Percentiles rank a stretch among this genome's conserved stretches.
These are phyloP conservation scores for Antarctomyces pellizariae DNA, from an alignment of 495 filamentous ascomycete genomes.

Conservation along the genomic window DNA sequence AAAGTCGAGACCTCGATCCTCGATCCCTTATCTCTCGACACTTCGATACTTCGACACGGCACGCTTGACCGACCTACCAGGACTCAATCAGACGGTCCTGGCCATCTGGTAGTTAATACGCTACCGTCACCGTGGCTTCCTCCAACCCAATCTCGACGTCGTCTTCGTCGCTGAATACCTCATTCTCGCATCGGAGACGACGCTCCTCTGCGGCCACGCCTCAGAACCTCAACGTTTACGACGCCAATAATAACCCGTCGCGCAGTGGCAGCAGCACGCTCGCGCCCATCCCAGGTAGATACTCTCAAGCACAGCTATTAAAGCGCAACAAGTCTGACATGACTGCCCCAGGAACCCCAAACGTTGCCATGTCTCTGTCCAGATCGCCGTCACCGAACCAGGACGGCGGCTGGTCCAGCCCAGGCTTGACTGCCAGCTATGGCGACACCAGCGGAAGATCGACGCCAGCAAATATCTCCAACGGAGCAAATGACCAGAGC, in stretches of 20 bases:
- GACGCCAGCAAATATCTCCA: constrained; percentile 33
- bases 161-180: constrained; percentile 7
- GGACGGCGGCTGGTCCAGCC: constrained; percentile 72
- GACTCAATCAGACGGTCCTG: constrained; percentile 9
- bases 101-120: constrained; percentile 7
- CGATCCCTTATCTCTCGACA: too few species aligned
- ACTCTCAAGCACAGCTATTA: too few species aligned
- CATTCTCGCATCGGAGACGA: constrained; percentile 11
- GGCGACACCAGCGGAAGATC: constrained; percentile 37
- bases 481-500: constrained; percentile 33
- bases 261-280: neutral
- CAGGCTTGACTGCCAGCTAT: constrained; percentile 40
- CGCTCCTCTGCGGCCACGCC: constrained; percentile 9
- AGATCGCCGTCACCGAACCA: constrained; percentile 62
- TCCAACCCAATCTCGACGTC: constrained; percentile 8
- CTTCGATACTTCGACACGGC: too few species aligned
- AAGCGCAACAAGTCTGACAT: too few species aligned
- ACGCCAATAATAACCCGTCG: neutral
- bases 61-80: too few species aligned
- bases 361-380: constrained; percentile 49
- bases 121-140: constrained; percentile 11
- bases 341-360: constrained; percentile 24
- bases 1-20: too few species aligned
- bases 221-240: constrained; percentile 1
- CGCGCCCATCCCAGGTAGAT: too few species aligned